Conservation (phyloP, 1,284 basidiomycete genomes). For the Mycena citricolor region DNA sequence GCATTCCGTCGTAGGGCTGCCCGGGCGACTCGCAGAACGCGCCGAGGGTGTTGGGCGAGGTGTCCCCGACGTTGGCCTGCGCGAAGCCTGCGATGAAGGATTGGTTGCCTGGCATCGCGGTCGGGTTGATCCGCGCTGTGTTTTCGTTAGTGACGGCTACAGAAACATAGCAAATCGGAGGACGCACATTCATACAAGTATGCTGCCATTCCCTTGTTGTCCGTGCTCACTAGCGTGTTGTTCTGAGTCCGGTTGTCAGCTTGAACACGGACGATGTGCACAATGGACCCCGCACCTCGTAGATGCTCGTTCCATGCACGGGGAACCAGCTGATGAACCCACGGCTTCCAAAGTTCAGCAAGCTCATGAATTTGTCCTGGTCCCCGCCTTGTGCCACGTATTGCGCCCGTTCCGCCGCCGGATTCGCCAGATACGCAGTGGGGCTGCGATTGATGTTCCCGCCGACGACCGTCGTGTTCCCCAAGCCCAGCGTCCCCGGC, state of each 20-base stretch:
- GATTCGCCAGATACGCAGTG: conserved; percentile 72
- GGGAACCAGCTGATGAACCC: conserved; percentile 77
- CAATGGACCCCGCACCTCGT: conserved; percentile 46
- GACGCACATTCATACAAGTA: conserved; percentile 75
- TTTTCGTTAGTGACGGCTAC: no score
- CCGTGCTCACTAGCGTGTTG: conserved; percentile 72
- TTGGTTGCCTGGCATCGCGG: conserved; percentile 63
- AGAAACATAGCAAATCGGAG: no score
- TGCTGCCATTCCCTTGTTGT: conserved; percentile 84
- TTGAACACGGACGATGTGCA: neutral
- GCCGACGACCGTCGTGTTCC: conserved; percentile 66
- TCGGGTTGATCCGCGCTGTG: conserved; percentile 64
- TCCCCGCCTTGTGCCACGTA: conserved; percentile 52
- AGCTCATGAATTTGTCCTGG: conserved; percentile 70
- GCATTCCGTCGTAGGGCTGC: conserved; percentile 59
- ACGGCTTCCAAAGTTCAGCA: conserved; percentile 59
- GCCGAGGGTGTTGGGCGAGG: conserved; percentile 77
- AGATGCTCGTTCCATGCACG: conserved; percentile 79
- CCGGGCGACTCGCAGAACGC: conserved; percentile 79
- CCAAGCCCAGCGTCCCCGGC: conserved; percentile 58
- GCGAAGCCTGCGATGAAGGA: conserved; percentile 76
- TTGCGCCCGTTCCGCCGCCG: conserved; percentile 60
- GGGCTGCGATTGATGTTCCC: conserved; percentile 78
- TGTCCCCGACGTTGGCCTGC: conserved; percentile 67
- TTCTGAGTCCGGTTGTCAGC: conserved; percentile 49